Evolutionary conservation across 2,329 filamentous ascomycete species (phyloP).

Genomic region (Alternaria gaisen): DNA sequence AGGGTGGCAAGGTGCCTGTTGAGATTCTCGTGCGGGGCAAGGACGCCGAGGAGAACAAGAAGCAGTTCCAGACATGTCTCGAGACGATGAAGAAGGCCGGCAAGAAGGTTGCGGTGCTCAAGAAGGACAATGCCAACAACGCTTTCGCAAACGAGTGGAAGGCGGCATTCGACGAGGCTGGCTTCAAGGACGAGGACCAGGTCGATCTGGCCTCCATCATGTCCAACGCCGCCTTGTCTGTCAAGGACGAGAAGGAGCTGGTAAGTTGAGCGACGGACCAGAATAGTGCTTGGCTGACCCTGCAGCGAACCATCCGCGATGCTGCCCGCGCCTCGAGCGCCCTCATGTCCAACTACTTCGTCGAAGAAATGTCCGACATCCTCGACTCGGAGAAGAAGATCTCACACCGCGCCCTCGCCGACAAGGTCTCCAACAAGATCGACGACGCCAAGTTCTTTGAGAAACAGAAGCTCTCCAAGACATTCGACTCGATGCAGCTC

Average conservation of each 20-base stretch:
- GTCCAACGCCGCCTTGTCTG: constrained; percentile 82
- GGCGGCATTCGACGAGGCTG: constrained; percentile 73
- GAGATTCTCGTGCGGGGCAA: constrained; percentile 93
- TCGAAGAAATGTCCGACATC: constrained; percentile 97
- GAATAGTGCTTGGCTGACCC: constrained; percentile 6
- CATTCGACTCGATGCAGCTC: constrained; percentile 87
- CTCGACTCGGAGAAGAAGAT: constrained; percentile 98
- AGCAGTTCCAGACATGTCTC: constrained; percentile 83
- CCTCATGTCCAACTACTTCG: constrained; percentile 94
- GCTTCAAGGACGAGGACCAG: constrained; percentile 86
- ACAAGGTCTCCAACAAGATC: constrained; percentile 89
- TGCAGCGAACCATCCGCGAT: constrained; percentile 84
- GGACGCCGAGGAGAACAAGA: constrained; percentile 88
- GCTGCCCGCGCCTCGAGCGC: constrained; percentile 94
- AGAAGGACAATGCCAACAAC: constrained; percentile 84
- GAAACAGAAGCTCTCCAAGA: constrained; percentile 80
- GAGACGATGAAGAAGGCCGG: constrained; percentile 89
- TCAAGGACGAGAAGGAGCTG: constrained; percentile 95
- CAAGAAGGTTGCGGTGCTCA: constrained; percentile 87
- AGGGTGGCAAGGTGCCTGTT: constrained; percentile 89
- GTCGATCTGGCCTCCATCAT: constrained; percentile 85
- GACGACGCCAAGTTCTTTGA: constrained; percentile 96
- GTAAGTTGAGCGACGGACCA: constrained; percentile 50
- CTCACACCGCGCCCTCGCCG: constrained; percentile 84
- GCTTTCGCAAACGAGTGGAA: constrained; percentile 98